Base-by-base conservation (phyloP, 805 yeast species). In the Yarrowia bubula region DNA sequence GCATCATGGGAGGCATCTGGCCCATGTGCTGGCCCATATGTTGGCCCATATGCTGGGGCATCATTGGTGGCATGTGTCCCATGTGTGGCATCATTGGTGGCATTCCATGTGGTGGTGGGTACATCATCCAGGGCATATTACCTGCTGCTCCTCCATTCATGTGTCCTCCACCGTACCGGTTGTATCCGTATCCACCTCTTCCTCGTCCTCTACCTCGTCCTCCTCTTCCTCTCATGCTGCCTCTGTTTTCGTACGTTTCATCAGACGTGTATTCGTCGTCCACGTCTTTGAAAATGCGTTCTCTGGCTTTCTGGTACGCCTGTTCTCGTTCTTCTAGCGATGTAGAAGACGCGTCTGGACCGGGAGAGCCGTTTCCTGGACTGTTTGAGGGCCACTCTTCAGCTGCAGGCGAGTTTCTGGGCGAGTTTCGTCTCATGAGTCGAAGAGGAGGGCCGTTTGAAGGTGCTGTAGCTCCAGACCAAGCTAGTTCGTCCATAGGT, bases 281-380 rank as follows among this genome's bases (percentile, higher is more conserved):
- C 32, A 69, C 70, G 43, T 70, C 75, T 57, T 72, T 66, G 67
- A 79, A 79, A 22, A 79, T 80, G 50, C 79, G 70, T 32, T 76
- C 78, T 37, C 82, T 70, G 10, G 79, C 75, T 67, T 76, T 76
- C 67, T 71, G 73, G 67, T 79, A 79, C 37, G 77, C 72, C 13
- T 78, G 81, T 50, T 77, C 77, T 53, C 80, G 67, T 42, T 75
- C 79, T 35, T 71, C 78, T 8, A 73, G 66, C 35, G 64, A 58
- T 14, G 64, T 57, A 15, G 46, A 42, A 9, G 62, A 41, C 31
- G 47, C 28, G 1, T 41, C 41, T 8, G 63, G 43, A 1, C 60
- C 60, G 2, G 60, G 44, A 11, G 44, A 51, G 8, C 41, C 41
- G 6, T n/a, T n/a, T 6, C 41, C 41, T 8, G 55, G 55, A 33